Evolutionary conservation across 345 rosid species (phyloP), one percentile per base, ranked within the genome.

Genomic region (Citrus maxima): DNA sequence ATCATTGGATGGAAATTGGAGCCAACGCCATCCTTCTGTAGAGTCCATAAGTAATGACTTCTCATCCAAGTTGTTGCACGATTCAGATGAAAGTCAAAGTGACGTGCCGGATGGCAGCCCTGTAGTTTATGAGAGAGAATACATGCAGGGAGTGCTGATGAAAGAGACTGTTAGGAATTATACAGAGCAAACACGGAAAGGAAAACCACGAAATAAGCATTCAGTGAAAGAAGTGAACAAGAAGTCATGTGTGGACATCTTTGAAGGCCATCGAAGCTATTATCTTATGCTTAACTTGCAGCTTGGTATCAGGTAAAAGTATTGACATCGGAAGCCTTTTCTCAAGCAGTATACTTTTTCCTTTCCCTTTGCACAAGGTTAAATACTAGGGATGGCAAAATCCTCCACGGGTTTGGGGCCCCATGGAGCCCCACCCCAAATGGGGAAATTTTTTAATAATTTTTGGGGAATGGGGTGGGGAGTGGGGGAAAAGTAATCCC

Each of bases 231-330:
- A 87, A 83, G 83, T 77, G 55, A 83, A 84, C 77, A 80, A 79
- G 73, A 92, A 81, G 77, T 82, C 82, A 30, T 88, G 88, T 22
- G 40, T 81, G 78, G 84, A 83, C 74, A 79, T 85, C 82, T 82
- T 90, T 21, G 82, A 75, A 51, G 85, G 90, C 68, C 79, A 80
- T 55, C 88, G 84, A 77, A 91, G 91, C 85, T 83, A 89, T 81
- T 89, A 84, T 82, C 84, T 93, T 59, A 93, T 88, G 97, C 93
- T 93, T 37, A 93, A 91, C 85, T 88, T 95, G 87, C 99, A 95
- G 87, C 94, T 93, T 76, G 99, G 99, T 76, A 95, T 95, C 88
- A 93, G 97, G 97, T 95, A 90, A 81, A 77, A 77, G 56, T 72
- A 73, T 83, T 46, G 22, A 51, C 8, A 64, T 14, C 32, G 32